Percentiles rank a stretch among this genome's conserved stretches.
Conservation (phyloP, 129 eudicot genomes). For the Kitagawia praeruptora region DNA sequence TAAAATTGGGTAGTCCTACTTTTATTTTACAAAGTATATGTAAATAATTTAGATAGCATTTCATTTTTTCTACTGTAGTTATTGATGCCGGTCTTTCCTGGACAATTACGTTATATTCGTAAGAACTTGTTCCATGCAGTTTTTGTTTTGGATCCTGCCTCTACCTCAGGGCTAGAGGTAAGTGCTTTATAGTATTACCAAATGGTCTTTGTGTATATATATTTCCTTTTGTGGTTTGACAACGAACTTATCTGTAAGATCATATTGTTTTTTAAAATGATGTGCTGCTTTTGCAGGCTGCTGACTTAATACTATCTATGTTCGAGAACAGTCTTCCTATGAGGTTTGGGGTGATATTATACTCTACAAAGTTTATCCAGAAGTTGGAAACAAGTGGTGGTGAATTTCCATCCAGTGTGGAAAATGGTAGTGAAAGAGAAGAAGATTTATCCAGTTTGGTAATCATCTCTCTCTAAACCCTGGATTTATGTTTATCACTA, state of each 20-base stretch:
- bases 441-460: constrained; percentile 94
- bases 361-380: constrained; percentile 56
- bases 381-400: constrained; percentile 58
- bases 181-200: constrained; percentile 15
- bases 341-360: constrained; percentile 80
- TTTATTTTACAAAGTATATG: neutral
- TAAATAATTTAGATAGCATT: constrained; percentile 2
- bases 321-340: constrained; percentile 82
- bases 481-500: neutral
- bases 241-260: neutral
- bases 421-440: constrained; percentile 26
- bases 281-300: constrained; percentile 39
- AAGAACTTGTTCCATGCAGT: constrained; percentile 90
- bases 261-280: constrained; percentile 1
- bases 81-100: constrained; percentile 96
- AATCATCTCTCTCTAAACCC: constrained; percentile 5
- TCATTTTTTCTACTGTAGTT: constrained; percentile 33
- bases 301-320: constrained; percentile 54
- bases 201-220: neutral
- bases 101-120: constrained; percentile 93
- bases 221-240: neutral
- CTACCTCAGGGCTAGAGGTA: constrained; percentile 92
- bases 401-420: constrained; percentile 34
- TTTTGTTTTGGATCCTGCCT: constrained; percentile 79
- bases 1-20: neutral